Base-by-base conservation (phyloP, 805 yeast species). In the Cyberlindnera mississippiensis region DNA sequence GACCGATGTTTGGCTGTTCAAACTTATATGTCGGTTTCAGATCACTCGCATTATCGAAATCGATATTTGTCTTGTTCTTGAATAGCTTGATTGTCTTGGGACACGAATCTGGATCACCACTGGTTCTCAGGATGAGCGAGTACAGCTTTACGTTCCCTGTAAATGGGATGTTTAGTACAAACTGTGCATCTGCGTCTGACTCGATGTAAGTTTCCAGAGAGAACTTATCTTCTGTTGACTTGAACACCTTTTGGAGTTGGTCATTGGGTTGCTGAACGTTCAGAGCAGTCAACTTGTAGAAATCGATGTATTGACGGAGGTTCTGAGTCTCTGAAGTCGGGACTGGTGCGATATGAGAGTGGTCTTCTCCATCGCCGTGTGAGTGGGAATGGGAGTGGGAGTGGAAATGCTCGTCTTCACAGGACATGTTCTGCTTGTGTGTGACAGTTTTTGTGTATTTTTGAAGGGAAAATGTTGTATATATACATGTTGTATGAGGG, bases 131-230 rank as follows among this genome's bases (percentile, higher is more conserved):
- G 2, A 85, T 75, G 1, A 91, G 51, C 3, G 96, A 84, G 57
- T 77, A 85, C 28, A 91, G 62, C 57, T 82, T 86, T 31, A 85
- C 88, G 18, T 75, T 66, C 1, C 84, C 85, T 11, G 82, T 79
- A 55, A 91, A 91, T 22, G 96, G 97, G 22, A 91, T 75, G 40
- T 78, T 75, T 26, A 91, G 51, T 26, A 90, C 74, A 51, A 90
- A 50, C 59, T 91, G 96, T 44, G 82, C 77, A 56, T 91, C 98
- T 2, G 85, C 79, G 59, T 90, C 96, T 1, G 85, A 76, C 61
- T 76, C 66, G 35, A 80, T 57, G 66, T 63, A 53, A 28, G 64
- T 48, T 66, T 78, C 45, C 9, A 76, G 50, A n/a, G 68, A 61
- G 46, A 75, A 78, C 52, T 75, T 75, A 6, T 70, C 66, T 2